Base-by-base conservation (phyloP, 2,329 filamentous ascomycete genomes). In the Claviceps citrina region DNA sequence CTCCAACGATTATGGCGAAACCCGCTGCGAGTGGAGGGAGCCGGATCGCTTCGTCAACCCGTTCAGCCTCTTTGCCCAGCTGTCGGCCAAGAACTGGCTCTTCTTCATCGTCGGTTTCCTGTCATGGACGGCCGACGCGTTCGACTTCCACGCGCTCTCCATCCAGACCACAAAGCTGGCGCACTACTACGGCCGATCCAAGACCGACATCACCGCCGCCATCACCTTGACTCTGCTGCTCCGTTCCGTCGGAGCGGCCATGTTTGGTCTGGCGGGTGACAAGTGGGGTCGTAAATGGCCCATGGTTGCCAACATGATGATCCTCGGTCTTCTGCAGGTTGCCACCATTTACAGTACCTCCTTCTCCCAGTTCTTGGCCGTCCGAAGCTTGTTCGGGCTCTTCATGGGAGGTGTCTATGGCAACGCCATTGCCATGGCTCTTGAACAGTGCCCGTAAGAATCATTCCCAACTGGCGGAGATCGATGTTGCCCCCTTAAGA, bases 321-420 rank as follows among this genome's bases (percentile, higher is more conserved):
- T 84, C 19, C 66, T 84, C 3, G 77, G 77, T 32, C 47, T 77
- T 18, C 61, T 81, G 4, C 75, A 82, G 55, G 73, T 86, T 43
- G 82, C 76, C 19, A 91, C 84, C 15, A 85, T 85, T 49, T 91
- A 85, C 61, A 73, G 75, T 53, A 51, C 56, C 0, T 86, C 78
- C 0, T 91, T 84, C 54, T 57, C 70, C 40, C 73, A 84, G 50
- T 87, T 87, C 56, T 62, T 86, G n/a, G 81, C 74, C 7, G 80
- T 85, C 1, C 68, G 82, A 38, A 73, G 74, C 45, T 60, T 85
- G 10, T 86, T 85, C 50, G 82, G 82, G 16, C 63, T 86, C 10
- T 83, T 84, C 58, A 86, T 86, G 81, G 82, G 81, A 28, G 82
- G 82, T 49, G 76, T 86, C 10, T 85, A 84, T 56, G 82, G 81